Conservation (phyloP, 2,329 filamentous ascomycete genomes). For the Arthrobotrys entomopaga region DNA sequence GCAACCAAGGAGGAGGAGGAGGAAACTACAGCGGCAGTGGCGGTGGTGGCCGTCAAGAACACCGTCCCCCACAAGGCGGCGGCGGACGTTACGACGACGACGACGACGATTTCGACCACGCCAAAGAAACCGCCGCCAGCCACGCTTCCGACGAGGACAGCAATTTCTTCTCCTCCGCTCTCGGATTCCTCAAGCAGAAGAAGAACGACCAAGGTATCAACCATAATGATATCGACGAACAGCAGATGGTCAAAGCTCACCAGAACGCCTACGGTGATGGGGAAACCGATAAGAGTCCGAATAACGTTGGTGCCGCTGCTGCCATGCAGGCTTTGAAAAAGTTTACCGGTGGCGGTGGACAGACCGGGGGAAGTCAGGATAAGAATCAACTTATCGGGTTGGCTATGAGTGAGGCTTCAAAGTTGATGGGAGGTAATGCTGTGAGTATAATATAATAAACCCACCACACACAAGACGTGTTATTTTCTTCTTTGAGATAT, state of each 20-base stretch:
- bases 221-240: constrained; percentile 70
- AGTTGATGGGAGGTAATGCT: constrained; percentile 73
- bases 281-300: constrained; percentile 63
- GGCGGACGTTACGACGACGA: constrained; percentile 60
- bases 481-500: constrained; percentile 56
- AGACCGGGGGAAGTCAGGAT: constrained; percentile 64
- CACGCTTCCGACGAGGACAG: constrained; percentile 61
- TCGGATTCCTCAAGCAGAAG: constrained; percentile 69
- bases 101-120: constrained; percentile 64
- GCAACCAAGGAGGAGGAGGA: constrained; percentile 3
- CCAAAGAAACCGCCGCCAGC: constrained; percentile 68
- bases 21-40: constrained; percentile 32
- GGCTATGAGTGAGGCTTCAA: constrained; percentile 87
- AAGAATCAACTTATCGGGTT: constrained; percentile 85
- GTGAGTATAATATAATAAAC: constrained; percentile 61
- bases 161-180: constrained; percentile 68
- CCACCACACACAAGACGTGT: not conserved
- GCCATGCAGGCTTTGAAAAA: constrained; percentile 84
- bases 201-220: constrained; percentile 64
- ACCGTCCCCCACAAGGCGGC: constrained; percentile 34
- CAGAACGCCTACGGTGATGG: constrained; percentile 74
- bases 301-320: constrained; percentile 75
- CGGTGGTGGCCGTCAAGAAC: constrained; percentile 57
- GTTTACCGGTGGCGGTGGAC: constrained; percentile 72
- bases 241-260: constrained; percentile 77